These are phyloP conservation scores for Ascochyta fabae DNA, from an alignment of 2,329 filamentous ascomycete genomes.

Conservation along the genomic window DNA sequence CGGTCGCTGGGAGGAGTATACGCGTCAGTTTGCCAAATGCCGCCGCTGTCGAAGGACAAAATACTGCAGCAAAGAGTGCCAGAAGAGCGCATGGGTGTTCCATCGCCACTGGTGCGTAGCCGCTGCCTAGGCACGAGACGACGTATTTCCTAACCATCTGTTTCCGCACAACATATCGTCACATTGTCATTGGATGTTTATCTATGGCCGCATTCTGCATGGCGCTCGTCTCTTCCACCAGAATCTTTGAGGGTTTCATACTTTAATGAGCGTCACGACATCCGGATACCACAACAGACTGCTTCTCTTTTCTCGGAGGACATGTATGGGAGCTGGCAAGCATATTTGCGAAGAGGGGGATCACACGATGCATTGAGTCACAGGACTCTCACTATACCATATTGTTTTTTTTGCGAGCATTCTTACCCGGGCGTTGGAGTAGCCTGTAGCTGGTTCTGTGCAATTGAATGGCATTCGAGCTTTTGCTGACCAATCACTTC, in stretches of 20 bases:
- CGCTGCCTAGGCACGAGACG: constrained; percentile 56
- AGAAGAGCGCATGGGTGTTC: constrained; percentile 98
- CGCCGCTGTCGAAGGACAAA: constrained; percentile 94
- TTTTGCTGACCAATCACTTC: constrained; percentile 1
- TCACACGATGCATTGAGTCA: constrained; percentile 18
- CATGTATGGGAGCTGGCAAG: constrained; percentile 36
- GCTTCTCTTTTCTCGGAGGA: constrained; percentile 35
- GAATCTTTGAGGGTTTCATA: constrained; percentile 43
- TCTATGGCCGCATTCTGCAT: constrained; percentile 51
- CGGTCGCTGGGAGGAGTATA: constrained; percentile 97
- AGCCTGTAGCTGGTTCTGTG: constrained; percentile 22
- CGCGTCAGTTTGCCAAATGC: constrained; percentile 97
- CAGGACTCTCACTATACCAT: constrained; percentile 37
- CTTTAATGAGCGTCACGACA: constrained; percentile 50
- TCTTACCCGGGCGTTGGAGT: constrained; percentile 23
- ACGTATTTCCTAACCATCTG: constrained; percentile 29
- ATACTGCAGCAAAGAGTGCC: constrained; percentile 99
- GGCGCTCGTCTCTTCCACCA: constrained; percentile 44
- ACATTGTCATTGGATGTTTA: constrained; percentile 40
- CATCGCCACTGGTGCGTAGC: constrained; percentile 97
- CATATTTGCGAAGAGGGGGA: constrained; percentile 24
- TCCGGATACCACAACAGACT: constrained; percentile 48
- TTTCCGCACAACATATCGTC: constrained; percentile 26
- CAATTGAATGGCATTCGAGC: constrained; percentile 28
- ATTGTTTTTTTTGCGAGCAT: constrained; percentile 34